These are phyloP conservation scores for Heimioporus sp. DNA, from an alignment of 768 basidiomycete genomes.

Conservation along the genomic window DNA sequence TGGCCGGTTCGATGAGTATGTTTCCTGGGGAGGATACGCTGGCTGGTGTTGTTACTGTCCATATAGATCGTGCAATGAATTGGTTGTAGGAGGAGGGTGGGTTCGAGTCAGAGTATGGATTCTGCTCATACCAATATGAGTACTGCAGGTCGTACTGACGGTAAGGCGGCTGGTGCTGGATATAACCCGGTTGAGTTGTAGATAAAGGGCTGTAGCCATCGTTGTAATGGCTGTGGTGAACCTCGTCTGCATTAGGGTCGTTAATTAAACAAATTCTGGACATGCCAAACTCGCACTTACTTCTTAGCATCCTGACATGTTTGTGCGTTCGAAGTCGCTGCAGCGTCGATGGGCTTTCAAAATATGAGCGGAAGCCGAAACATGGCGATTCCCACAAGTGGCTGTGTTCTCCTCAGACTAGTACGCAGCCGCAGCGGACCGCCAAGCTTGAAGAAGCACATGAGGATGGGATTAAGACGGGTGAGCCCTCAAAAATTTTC, in stretches of 20 bases:
- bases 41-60: constrained; percentile 22
- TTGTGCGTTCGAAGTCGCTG: no score
- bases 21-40: constrained; percentile 19
- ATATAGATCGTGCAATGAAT: constrained; percentile 37
- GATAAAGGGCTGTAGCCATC: constrained; percentile 59
- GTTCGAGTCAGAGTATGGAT: constrained; percentile 29
- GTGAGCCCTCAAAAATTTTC: no score
- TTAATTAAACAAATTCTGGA: background rate
- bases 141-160: constrained; percentile 31
- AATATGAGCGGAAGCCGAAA: no score
- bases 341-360: no score
- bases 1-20: constrained; percentile 17
- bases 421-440: no score
- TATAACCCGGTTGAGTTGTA: constrained; percentile 36
- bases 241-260: constrained; percentile 57
- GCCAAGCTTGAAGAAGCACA: no score
- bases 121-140: constrained; percentile 23
- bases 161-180: constrained; percentile 35
- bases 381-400: no score
- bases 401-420: no score
- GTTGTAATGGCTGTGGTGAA: constrained; percentile 60
- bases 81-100: no score
- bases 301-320: no score
- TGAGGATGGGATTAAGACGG: no score
- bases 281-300: no score